Conservation (phyloP, 2,329 filamentous ascomycete genomes). For the Bertia moriformis region DNA sequence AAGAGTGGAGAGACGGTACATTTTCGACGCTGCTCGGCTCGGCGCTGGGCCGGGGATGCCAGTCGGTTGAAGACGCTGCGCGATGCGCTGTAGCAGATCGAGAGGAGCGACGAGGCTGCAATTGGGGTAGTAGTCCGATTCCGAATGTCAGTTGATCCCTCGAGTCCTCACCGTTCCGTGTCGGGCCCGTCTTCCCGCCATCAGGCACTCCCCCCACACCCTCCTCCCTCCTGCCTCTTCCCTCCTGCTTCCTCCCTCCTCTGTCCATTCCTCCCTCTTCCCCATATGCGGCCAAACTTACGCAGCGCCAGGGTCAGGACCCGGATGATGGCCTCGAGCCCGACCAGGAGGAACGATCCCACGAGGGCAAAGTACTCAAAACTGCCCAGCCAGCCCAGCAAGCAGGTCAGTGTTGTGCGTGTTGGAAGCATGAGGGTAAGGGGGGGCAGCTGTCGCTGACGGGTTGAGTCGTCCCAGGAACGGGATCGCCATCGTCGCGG, state of each 20-base stretch:
- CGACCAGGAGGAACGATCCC: constrained; percentile 69
- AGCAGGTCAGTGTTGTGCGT: constrained; percentile 1
- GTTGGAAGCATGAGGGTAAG: no score
- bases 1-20: background rate
- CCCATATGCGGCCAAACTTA: no score
- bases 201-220: no score
- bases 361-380: constrained; percentile 78
- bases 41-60: background rate
- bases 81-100: background rate
- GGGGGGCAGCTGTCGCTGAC: constrained; percentile 10
- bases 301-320: constrained; percentile 78
- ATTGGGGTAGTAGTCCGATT: no score
- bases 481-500: constrained; percentile 35
- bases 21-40: background rate
- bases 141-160: background rate
- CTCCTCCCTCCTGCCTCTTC: no score
- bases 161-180: no score
- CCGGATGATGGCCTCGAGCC: constrained; percentile 69
- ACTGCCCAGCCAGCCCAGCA: constrained; percentile 22
- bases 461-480: constrained; percentile 46
- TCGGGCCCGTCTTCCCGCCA: no score
- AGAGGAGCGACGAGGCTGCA: background rate
- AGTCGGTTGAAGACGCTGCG: background rate
- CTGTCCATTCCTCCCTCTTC: no score
- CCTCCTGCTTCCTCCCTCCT: no score